phyloP scores from a whole-genome alignment of 345 rosid species.

The Lagerstroemia speciosa region DNA sequence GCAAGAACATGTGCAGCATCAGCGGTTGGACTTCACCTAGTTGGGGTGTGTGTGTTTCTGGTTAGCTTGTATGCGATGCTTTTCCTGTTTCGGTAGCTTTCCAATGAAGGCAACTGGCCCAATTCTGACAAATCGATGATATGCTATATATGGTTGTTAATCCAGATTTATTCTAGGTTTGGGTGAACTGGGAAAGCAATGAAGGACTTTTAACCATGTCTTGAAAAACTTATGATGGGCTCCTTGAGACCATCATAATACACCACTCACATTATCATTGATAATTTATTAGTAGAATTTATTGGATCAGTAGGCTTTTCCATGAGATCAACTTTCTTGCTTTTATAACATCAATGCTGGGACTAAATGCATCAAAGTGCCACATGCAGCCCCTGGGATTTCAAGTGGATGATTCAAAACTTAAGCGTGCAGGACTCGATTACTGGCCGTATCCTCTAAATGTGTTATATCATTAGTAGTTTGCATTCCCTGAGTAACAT shows the following conservation, averaged over 20 bases:
- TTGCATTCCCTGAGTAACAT: background rate
- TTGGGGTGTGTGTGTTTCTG: conserved; percentile 37
- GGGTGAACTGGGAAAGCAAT: background rate
- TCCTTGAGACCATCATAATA: background rate
- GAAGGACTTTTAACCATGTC: background rate
- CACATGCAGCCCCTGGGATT: conserved; percentile 76
- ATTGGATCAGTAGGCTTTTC: background rate
- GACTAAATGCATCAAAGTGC: background rate
- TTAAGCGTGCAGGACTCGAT: conserved; percentile 95
- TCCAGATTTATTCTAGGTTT: no score
- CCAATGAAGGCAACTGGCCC: background rate
- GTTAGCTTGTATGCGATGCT: conserved; percentile 1
- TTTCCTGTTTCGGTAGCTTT: background rate
- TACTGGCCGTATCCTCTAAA: conserved; percentile 90
- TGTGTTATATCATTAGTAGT: background rate
- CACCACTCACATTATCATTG: background rate
- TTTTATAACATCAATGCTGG: background rate
- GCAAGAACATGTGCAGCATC: conserved; percentile 97
- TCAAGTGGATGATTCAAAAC: conserved; percentile 67
- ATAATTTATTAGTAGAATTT: background rate
- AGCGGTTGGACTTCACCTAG: conserved; percentile 78
- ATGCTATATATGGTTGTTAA: background rate
- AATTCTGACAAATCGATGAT: background rate
- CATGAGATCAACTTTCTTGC: background rate
- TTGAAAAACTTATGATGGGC: background rate